Conservation (phyloP, 2,329 filamentous ascomycete genomes). For the Penicillium sp. region DNA sequence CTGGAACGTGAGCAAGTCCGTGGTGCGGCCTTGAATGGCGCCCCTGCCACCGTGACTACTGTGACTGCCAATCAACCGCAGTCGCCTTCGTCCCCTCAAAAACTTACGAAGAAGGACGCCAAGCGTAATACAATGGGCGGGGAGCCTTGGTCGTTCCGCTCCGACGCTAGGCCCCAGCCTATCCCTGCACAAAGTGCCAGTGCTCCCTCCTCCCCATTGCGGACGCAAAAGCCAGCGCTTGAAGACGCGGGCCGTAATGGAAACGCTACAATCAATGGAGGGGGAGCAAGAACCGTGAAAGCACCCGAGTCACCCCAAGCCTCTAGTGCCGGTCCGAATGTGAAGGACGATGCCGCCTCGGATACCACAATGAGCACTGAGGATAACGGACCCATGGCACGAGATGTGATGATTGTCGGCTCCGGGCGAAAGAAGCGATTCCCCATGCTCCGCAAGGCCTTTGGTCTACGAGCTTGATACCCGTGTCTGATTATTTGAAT, state of each 20-base stretch:
- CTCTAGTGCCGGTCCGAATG: slow-evolving; percentile 5
- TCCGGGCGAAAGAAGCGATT: slow-evolving; percentile 49
- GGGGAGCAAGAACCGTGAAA: slow-evolving; percentile 1
- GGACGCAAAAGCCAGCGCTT: not conserved
- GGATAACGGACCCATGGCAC: slow-evolving; percentile 14
- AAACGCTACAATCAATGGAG: slow-evolving; percentile 10
- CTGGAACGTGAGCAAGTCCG: slow-evolving; percentile 45
- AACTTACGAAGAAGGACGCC: slow-evolving; percentile 29
- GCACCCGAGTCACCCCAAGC: slow-evolving; percentile 7
- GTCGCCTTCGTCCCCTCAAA: slow-evolving; percentile 13
- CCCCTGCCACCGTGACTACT: slow-evolving; percentile 18
- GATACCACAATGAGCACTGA: slow-evolving; percentile 15
- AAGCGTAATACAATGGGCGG: slow-evolving; percentile 19
- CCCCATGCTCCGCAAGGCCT: slow-evolving; percentile 44
- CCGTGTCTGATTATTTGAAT: not conserved
- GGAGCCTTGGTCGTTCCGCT: slow-evolving; percentile 29
- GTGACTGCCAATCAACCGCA: slow-evolving; percentile 18
- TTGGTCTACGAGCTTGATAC: slow-evolving; percentile 36
- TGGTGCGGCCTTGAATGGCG: slow-evolving; percentile 21
- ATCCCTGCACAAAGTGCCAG: slow-evolving; percentile 11
- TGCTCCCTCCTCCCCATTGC: slow-evolving; percentile 4
- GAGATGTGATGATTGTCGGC: slow-evolving; percentile 35
- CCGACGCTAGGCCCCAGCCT: slow-evolving; percentile 5
- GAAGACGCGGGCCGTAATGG: slow-evolving; percentile 6
- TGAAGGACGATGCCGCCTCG: slow-evolving; percentile 11